Base-by-base conservation (phyloP, 768 basidiomycete species). In the Lentinula aciculospora region DNA sequence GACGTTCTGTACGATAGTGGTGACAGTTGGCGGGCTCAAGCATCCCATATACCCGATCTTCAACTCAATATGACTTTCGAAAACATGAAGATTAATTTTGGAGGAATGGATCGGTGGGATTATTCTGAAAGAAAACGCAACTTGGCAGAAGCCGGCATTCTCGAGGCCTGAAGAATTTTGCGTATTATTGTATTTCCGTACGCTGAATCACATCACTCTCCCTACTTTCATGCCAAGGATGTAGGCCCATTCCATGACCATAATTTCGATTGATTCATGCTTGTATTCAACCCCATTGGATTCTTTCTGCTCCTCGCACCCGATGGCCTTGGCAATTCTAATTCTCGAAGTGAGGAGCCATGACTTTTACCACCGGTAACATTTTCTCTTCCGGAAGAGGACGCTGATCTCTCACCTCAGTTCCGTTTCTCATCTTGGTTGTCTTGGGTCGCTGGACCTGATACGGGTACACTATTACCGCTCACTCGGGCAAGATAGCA, bases 21-120 rank as follows among this genome's bases (percentile, higher is more conserved):
- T 21, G 90, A 92, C 65, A 92, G 88, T 63, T 92, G 89, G 89
- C 81, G 90, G 19, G 85, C 85, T 10, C 76, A 84, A 47, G 86
- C 78, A 1, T 74, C 83, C 23, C 87, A 88, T 64, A 80, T 92
- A 5, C 81, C 78, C 59, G 89, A 91, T 68, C 74, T 92, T 36
- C 89, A 90, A 64, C 81, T 85, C 63, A 85, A 80, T 62, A 76
- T 90, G 68, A 74, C 78, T 3, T 74, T 74, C 19, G 78, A 79
- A 17, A 79, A 77, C 7, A 78, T 91, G 78, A 82, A 75, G 58
- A 85, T 92, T 31, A 81, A 86, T 65, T 92, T 92, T 65, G 87
- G 87, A 37, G 89, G 88, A 3, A 68, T 85, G 50, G 89, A 92
- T 69, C 77, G 83, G 28, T 92, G 86, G 82, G 87, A 89, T 65